Evolutionary conservation across 164 flowering plant genomes (phyloP), one percentile per base, ranked within the genome.

Genomic region (Nelumbo lutea): DNA sequence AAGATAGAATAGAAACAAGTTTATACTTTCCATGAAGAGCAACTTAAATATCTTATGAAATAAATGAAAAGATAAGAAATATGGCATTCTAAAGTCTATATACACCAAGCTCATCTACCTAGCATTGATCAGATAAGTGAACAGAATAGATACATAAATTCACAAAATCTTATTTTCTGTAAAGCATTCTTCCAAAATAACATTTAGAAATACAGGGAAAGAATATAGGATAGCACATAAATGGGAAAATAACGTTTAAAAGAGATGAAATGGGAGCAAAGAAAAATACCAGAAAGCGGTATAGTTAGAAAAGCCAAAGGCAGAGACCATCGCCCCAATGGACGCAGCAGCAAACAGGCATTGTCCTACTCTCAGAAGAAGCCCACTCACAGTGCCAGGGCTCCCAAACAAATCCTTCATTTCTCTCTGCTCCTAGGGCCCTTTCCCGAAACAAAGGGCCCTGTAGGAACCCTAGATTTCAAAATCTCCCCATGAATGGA

Each of bases 381-480:
- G 67, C 9, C 97, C 98, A 75, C 84, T 85, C 68, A 76, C 75
- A 7, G 88, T 82, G 42, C 96, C 98, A 0, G 97, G 97, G 2
- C 89, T 78, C 72, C 96, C 98, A 0, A 86, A 44, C 80, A 88
- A 65, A 46, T 76, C 80, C 87, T 89, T 91, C 96, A 90, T 93
- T 58, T 70, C 73, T 68, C 48, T 60, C 67, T 64, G 45, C 44
- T 57, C 15, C 45, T 55, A 47, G 15, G 14, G 40, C 47, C 68
- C 6, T 8, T 27, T 42, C 15, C 58, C 45, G 51, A 8, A 1
- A 53, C 44, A 46, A 66, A 66, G 48, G 47, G 55, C 43, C 55
- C 70, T 27, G 5, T 45, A 45, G 43, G 47, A 64, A 58, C 63
- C 58, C 63, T 46, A 47, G 8, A 64, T 68, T 5, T 48, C 64